Conservation (phyloP, 139 green algal species). For the Dunaliella primolecta region DNA sequence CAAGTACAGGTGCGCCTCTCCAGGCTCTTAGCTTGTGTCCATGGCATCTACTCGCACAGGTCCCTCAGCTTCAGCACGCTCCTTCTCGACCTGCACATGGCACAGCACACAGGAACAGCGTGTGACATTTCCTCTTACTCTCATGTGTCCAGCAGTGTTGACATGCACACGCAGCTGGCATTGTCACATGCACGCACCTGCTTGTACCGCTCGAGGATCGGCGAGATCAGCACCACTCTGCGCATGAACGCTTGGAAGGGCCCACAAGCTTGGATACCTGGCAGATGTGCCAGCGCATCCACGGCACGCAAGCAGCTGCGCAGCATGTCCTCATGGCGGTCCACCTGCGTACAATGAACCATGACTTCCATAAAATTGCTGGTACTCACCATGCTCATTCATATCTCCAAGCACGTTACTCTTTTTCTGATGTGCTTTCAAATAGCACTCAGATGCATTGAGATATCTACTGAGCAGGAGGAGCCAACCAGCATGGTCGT, state of each 20-base stretch:
- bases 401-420: too few relatives aligned
- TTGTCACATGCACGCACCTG: too few relatives aligned
- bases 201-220: conserved; percentile 1
- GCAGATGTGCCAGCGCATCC: conserved; percentile 69
- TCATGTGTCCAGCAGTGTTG: too few relatives aligned
- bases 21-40: not conserved
- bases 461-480: too few relatives aligned
- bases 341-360: conserved; percentile 64
- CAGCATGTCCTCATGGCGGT: conserved; percentile 96
- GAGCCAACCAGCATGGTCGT: too few relatives aligned
- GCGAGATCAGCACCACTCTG: not conserved
- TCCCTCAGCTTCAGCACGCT: not conserved
- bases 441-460: not conserved
- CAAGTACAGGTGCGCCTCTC: too few relatives aligned
- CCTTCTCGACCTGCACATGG: not conserved
- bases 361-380: not conserved
- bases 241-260: conserved; percentile 53
- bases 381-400: too few relatives aligned
- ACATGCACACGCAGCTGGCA: too few relatives aligned
- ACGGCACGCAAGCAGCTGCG: conserved; percentile 81
- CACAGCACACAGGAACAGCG: too few relatives aligned
- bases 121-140: too few relatives aligned
- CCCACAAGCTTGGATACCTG: conserved; percentile 31
- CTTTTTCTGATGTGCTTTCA: not conserved
- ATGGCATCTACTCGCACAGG: not conserved